phyloP scores from a whole-genome alignment of 352 stramenopile species.

The Phytophthora nicotianae region DNA sequence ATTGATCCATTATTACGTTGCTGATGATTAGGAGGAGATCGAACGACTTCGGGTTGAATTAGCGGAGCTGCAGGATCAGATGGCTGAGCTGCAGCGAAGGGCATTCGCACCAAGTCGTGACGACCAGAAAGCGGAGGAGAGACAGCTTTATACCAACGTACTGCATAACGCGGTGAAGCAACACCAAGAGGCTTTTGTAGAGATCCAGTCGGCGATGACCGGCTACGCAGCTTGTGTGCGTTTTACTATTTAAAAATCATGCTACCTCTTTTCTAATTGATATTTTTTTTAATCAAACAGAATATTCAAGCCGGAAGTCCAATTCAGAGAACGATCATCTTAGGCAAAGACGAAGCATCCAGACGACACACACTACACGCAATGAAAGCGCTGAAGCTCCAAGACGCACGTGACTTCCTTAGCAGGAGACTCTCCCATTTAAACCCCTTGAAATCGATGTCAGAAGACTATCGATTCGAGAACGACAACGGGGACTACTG shows the following conservation, averaged over 20 bases:
- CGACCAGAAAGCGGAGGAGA: conserved; percentile 18
- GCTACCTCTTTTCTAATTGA: not conserved
- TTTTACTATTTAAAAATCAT: not conserved
- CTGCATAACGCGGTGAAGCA: conserved; percentile 33
- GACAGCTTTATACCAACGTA: conserved; percentile 25
- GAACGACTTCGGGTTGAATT: conserved; percentile 32
- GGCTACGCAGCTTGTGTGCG: conserved; percentile 36
- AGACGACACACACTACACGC: conserved; percentile 15
- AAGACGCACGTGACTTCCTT: conserved; percentile 27
- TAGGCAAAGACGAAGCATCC: conserved; percentile 21
- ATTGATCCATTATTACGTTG: conserved; percentile 6
- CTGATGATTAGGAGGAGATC: conserved; percentile 33
- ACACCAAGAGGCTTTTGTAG: conserved; percentile 36
- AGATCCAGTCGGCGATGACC: conserved; percentile 36
- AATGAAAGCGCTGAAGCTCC: conserved; percentile 31
- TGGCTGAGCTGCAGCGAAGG: conserved; percentile 29
- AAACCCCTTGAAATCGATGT: conserved; percentile 31
- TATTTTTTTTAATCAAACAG: conserved; percentile 14
- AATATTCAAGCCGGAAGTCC: conserved; percentile 38
- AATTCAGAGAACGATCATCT: conserved; percentile 32
- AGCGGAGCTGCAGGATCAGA: conserved; percentile 23
- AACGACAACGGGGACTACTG: conserved; percentile 32
- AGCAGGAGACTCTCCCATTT: conserved; percentile 19
- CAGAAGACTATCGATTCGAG: conserved; percentile 41
- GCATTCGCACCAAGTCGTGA: conserved; percentile 21